Conservation (phyloP, 2,329 filamentous ascomycete species). For the Aureobasidium uvarum region DNA sequence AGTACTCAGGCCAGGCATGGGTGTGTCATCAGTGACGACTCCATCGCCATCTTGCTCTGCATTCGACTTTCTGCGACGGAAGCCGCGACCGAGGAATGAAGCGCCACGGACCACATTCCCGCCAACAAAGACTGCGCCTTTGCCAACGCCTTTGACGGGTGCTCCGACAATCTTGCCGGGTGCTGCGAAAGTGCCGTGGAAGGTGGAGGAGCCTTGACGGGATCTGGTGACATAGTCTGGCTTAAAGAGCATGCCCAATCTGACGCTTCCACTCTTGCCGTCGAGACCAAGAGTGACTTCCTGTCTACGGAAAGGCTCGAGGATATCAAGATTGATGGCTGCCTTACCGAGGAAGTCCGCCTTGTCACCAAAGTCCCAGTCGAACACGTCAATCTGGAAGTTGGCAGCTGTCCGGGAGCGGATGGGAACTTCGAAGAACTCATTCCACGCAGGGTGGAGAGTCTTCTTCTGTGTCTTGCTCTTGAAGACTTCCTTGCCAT, state of each 20-base stretch:
- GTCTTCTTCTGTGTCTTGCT: conserved; percentile 97
- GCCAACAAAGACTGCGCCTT: conserved; percentile 67
- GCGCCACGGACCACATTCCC: conserved; percentile 84
- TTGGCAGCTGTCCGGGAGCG: conserved; percentile 81
- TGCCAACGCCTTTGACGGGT: conserved; percentile 88
- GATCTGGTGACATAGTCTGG: conserved; percentile 85
- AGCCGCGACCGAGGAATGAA: conserved; percentile 82
- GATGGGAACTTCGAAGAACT: conserved; percentile 83
- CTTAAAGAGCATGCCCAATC: conserved; percentile 85
- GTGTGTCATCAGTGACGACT: conserved; percentile 30
- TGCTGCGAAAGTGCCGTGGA: conserved; percentile 82
- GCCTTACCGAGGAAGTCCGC: conserved; percentile 84
- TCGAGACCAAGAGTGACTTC: conserved; percentile 75
- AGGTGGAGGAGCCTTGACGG: conserved; percentile 87
- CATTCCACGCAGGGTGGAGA: conserved; percentile 90
- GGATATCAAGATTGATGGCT: conserved; percentile 68
- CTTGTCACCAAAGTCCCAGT: conserved; percentile 96
- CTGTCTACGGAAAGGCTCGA: conserved; percentile 81
- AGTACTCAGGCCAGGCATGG: conserved; percentile 19
- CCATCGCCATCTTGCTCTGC: conserved; percentile 21
- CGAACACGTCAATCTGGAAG: conserved; percentile 79
- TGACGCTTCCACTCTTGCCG: conserved; percentile 82
- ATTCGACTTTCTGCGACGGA: conserved; percentile 64
- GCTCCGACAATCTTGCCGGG: conserved; percentile 90
- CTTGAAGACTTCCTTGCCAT: conserved; percentile 88